Evolutionary conservation across 257 asterid genomes (phyloP), one percentile per base, ranked within the genome.

Genomic region (Jaltomata sinuosa): DNA sequence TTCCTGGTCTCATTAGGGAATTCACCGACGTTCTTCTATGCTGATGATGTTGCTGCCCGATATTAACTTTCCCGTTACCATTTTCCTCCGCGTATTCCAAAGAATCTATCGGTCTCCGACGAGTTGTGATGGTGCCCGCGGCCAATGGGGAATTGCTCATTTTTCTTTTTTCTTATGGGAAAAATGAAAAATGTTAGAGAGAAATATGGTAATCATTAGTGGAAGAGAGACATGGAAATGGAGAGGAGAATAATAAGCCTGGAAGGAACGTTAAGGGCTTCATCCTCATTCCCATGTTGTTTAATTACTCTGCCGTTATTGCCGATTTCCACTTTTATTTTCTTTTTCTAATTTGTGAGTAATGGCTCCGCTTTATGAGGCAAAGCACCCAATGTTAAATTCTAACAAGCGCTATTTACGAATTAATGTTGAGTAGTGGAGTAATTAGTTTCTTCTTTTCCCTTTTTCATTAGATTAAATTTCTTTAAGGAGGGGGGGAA

Each of bases 281-380:
- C 67, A 38, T 52, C 62, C 42, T 67, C 32, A 79, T 65, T 45
- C 9, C 32, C 88, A 65, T 78, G 82, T 54, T 59, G 78, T 36
- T 69, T 59, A 7, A 31, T 79, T n/a, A 74, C 18, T 21, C 77
- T 47, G 31, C 36, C 65, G 55, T 31, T 78, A 61, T 71, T 82
- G 82, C 79, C 85, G 64, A 85, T 77, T 71, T 49, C 54, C 84
- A 34, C 10, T 18, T 49, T 81, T 80, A 57, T 80, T 84, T 71
- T 11, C 53, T 83, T 45, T 1, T 4, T 77, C 19, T 18, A 53
- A 18, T 79, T 83, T 61, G 2, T 8, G 71, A 81, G 65, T 81
- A 79, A 76, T 89, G 90, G 83, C 76, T 79, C 92, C 92, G 89
- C 11, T 32, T 57, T 62, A 61, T 61, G 52, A 76, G 90, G 62